Evolutionary conservation across 306 rosid genomes (phyloP).

Genomic region (Dryas octopetala): DNA sequence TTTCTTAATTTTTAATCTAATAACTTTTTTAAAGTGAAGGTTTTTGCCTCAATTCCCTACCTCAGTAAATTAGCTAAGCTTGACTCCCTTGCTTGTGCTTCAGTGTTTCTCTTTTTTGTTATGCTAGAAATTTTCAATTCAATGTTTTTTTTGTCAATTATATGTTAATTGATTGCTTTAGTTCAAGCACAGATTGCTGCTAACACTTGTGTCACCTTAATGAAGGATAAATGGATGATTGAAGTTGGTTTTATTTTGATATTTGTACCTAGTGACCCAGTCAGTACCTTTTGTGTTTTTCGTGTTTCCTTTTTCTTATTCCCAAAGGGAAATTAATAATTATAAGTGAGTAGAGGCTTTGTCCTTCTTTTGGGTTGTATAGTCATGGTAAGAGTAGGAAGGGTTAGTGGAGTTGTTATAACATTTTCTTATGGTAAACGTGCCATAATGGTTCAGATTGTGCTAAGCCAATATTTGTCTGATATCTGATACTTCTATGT

Average conservation of each 20-base stretch:
- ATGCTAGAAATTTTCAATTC: neutral
- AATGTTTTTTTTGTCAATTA: neutral
- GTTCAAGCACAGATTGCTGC: neutral
- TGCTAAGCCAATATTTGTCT: conserved; percentile 16
- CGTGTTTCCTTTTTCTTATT: neutral
- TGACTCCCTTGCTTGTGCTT: conserved; percentile 5
- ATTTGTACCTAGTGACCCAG: neutral
- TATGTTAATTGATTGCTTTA: neutral
- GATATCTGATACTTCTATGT: conserved; percentile 32
- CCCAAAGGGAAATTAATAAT: neutral
- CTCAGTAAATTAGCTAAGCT: neutral
- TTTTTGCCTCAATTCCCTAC: neutral
- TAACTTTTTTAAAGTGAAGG: neutral
- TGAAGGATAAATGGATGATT: neutral
- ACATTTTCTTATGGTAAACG: neutral
- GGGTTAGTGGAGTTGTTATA: neutral
- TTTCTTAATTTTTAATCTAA: too few species aligned
- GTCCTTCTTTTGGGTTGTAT: neutral
- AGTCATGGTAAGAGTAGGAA: conserved; percentile 1
- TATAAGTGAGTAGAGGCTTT: neutral
- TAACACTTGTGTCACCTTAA: neutral
- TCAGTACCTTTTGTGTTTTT: neutral
- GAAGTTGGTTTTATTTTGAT: conserved; percentile 6
- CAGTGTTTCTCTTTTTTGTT: neutral
- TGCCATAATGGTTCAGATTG: conserved; percentile 2